phyloP scores from a whole-genome alignment of 2,329 filamentous ascomycete species.

The Raffaelea albimanens region DNA sequence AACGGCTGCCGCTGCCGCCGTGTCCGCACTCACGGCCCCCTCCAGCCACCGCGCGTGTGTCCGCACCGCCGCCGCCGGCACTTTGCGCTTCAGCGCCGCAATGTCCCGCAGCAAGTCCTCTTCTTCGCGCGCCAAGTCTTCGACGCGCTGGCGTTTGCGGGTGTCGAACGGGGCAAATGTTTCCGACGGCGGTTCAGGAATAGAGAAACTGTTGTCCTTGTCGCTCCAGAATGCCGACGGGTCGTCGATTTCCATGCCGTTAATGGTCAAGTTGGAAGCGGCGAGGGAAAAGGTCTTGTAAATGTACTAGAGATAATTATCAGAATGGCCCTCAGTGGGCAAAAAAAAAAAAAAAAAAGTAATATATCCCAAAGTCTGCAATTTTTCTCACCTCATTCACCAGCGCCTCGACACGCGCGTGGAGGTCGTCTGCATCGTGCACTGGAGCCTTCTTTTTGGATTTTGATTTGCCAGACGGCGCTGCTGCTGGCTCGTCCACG shows the following conservation, averaged over 20 bases:
- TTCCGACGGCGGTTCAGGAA: too few relatives aligned
- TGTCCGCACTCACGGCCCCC: constrained; percentile 34
- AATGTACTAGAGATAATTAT: constrained; percentile 41
- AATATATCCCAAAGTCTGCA: too few relatives aligned
- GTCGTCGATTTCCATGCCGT: constrained; percentile 45
- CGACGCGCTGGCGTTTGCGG: constrained; percentile 48
- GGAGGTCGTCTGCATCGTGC: constrained; percentile 44
- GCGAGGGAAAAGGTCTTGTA: constrained; percentile 49
- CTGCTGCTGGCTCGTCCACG: constrained; percentile 26
- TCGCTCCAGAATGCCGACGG: constrained; percentile 24
- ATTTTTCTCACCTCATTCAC: constrained; percentile 44
- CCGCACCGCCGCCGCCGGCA: constrained; percentile 33
- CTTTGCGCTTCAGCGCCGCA: constrained; percentile 45
- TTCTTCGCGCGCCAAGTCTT: constrained; percentile 51
- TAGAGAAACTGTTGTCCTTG: neutral
- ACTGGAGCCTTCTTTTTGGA: neutral
- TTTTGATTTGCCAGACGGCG: constrained; percentile 11
- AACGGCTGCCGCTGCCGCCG: constrained; percentile 23
- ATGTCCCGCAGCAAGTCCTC: constrained; percentile 57
- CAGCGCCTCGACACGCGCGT: constrained; percentile 48
- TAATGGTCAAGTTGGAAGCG: constrained; percentile 51
- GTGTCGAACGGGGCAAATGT: constrained; percentile 52
- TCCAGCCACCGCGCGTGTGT: constrained; percentile 30
- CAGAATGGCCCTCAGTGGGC: neutral
- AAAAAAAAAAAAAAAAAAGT: neutral